These are phyloP conservation scores for Fistulinella cinereoalba DNA, from an alignment of 1,284 basidiomycete genomes.

Conservation along the genomic window DNA sequence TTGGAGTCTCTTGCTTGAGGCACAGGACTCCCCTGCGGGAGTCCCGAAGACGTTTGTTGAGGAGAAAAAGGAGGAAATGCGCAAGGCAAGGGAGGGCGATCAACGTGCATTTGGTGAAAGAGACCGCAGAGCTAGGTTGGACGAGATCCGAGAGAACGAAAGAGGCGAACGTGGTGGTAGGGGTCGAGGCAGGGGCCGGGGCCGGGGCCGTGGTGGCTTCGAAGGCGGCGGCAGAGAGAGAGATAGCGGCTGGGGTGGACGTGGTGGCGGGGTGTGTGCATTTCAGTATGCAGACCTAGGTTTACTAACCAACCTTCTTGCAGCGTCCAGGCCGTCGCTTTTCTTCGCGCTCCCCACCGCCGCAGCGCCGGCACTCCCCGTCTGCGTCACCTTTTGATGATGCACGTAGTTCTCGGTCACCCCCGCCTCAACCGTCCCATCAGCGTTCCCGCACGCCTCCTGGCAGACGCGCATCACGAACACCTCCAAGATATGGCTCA, in stretches of 20 bases:
- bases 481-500: conserved; percentile 21
- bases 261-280: conserved; percentile 45
- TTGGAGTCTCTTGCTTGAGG: conserved; percentile 89
- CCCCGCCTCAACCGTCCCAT: conserved; percentile 32
- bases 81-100: conserved; percentile 70
- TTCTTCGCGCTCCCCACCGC: conserved; percentile 39
- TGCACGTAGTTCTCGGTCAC: conserved; percentile 46
- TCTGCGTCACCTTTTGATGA: conserved; percentile 34
- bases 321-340: conserved; percentile 38
- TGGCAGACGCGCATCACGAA: conserved; percentile 37
- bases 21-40: conserved; percentile 85
- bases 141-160: conserved; percentile 63
- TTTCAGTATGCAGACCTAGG: conserved; percentile 2
- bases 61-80: conserved; percentile 93
- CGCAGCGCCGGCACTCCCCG: conserved; percentile 29
- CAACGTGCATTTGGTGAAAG: conserved; percentile 67
- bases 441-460: conserved; percentile 37
- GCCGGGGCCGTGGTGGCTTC: conserved; percentile 43
- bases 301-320: conserved; percentile 23
- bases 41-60: conserved; percentile 94
- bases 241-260: conserved; percentile 37
- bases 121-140: conserved; percentile 62
- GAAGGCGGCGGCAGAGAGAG: conserved; percentile 38
- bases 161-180: conserved; percentile 49
- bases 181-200: conserved; percentile 45